These are phyloP conservation scores for Sclerospora graminicola DNA, from an alignment of 352 stramenopile genomes.

Conservation along the genomic window DNA sequence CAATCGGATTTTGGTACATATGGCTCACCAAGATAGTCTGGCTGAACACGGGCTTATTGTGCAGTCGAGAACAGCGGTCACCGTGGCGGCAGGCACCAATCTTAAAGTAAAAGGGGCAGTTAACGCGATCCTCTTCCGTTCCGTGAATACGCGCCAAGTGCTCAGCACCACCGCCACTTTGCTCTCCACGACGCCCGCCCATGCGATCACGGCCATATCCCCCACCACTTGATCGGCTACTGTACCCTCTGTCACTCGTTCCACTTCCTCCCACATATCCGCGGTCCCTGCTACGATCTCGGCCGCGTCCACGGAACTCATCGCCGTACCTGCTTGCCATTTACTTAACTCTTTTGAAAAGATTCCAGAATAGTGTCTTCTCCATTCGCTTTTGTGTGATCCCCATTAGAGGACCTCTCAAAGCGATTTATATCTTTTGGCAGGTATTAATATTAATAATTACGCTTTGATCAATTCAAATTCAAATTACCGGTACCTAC, in stretches of 20 bases:
- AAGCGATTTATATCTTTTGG: too few relatives aligned
- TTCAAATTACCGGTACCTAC: too few relatives aligned
- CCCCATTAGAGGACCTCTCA: too few relatives aligned
- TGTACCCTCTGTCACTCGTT: conserved; percentile 20
- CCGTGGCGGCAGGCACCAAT: conserved; percentile 99
- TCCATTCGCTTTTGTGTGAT: conserved; percentile 18
- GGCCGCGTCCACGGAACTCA: conserved; percentile 49
- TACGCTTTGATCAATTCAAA: conserved; percentile 12
- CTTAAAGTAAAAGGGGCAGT: conserved; percentile 99
- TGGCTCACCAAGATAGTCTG: conserved; percentile 98
- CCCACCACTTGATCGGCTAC: conserved; percentile 31
- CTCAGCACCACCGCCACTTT: conserved; percentile 83
- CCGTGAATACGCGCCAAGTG: conserved; percentile 96
- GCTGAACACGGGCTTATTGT: conserved; percentile 98
- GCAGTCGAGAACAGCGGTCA: conserved; percentile 95
- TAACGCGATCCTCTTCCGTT: conserved; percentile 95
- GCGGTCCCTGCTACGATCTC: conserved; percentile 67
- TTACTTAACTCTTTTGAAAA: conserved; percentile 7
- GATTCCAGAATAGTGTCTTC: conserved; percentile 29
- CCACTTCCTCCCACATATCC: conserved; percentile 27
- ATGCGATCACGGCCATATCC: conserved; percentile 49
- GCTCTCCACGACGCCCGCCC: conserved; percentile 40
- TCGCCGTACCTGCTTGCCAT: conserved; percentile 70
- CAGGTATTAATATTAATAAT: too few relatives aligned
- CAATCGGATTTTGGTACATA: conserved; percentile 96